phyloP scores from a whole-genome alignment of 768 basidiomycete genomes.

The Podaxis sp. region DNA sequence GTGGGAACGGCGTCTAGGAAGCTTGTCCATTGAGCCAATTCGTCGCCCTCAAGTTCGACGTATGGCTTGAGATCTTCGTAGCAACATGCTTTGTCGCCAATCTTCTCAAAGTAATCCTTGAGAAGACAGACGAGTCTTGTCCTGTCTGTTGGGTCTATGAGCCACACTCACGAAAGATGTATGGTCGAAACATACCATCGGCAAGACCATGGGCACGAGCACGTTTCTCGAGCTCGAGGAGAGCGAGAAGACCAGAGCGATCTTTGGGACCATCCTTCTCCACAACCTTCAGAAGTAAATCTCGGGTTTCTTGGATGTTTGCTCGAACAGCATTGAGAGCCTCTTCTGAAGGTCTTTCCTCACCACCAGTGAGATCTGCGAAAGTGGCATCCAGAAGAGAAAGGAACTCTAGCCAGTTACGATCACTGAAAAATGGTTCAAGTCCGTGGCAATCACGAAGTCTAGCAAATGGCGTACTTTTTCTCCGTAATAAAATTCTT shows the following conservation, averaged over 20 bases:
- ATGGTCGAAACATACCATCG: conserved; percentile 34
- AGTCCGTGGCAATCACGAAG: conserved; percentile 12
- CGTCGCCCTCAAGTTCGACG: conserved; percentile 47
- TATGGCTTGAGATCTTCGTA: conserved; percentile 83
- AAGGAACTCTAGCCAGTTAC: conserved; percentile 86
- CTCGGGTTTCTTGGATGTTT: conserved; percentile 42
- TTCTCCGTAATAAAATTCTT: conserved; percentile 57
- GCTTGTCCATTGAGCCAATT: conserved; percentile 49
- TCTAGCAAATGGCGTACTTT: conserved; percentile 40
- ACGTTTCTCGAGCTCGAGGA: conserved; percentile 75
- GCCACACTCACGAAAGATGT: neutral
- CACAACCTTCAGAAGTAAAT: conserved; percentile 56
- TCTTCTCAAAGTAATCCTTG: conserved; percentile 64
- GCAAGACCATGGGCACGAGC: conserved; percentile 47
- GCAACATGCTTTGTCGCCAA: conserved; percentile 83
- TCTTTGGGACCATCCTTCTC: conserved; percentile 70
- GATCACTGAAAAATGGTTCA: conserved; percentile 47
- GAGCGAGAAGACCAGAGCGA: conserved; percentile 69
- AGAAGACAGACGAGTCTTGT: conserved; percentile 47
- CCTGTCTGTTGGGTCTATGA: conserved; percentile 37
- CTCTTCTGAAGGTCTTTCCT: conserved; percentile 26
- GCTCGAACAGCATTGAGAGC: conserved; percentile 30
- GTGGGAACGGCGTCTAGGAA: conserved; percentile 50
- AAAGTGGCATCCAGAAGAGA: conserved; percentile 73
- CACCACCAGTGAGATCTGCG: conserved; percentile 23